Percentiles rank a stretch among this genome's conserved stretches.
Evolutionary conservation across 371 early-diverging fungal species (phyloP).

Genomic region (Zopfochytrium polystomum): DNA sequence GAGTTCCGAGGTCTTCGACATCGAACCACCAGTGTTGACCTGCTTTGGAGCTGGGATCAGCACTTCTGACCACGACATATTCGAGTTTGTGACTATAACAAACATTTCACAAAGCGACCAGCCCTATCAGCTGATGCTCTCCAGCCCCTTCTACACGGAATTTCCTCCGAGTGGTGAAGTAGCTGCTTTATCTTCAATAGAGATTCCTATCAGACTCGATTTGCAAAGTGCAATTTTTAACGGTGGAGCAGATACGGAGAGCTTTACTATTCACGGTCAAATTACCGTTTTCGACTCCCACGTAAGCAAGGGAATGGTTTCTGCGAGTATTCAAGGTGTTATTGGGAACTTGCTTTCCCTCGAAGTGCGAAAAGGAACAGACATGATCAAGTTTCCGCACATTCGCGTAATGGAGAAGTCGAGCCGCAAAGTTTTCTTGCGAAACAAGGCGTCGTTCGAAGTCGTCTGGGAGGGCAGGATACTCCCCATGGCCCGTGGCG

Average conservation of each 20-base stretch:
- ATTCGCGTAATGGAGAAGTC: constrained; percentile 41
- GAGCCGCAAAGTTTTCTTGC: constrained; percentile 34
- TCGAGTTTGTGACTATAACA: constrained; percentile 44
- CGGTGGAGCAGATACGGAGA: constrained; percentile 14
- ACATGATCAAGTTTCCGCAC: constrained; percentile 38
- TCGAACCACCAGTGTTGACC: constrained; percentile 40
- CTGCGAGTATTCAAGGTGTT: constrained; percentile 33
- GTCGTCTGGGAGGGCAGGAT: constrained; percentile 44
- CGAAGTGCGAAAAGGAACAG: constrained; percentile 28
- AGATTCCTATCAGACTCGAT: constrained; percentile 41
- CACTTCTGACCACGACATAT: constrained; percentile 24
- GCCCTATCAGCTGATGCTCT: constrained; percentile 41
- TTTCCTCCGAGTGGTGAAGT: constrained; percentile 44
- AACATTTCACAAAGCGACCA: constrained; percentile 38
- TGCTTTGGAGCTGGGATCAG: constrained; percentile 33
- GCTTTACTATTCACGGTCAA: constrained; percentile 33
- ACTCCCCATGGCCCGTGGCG: constrained; percentile 14
- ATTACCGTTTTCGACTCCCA: constrained; percentile 44
- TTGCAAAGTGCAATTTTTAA: constrained; percentile 1
- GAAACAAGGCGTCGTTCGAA: constrained; percentile 44
- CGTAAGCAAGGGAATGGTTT: constrained; percentile 31
- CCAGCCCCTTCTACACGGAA: constrained; percentile 42
- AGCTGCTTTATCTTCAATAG: constrained; percentile 34
- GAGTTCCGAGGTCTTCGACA: constrained; percentile 40
- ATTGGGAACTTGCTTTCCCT: constrained; percentile 33